Percentiles rank a stretch among this genome's conserved stretches.
These are phyloP conservation scores for Elongisporangium anandrum DNA, from an alignment of 352 stramenopile genomes.

Conservation along the genomic window DNA sequence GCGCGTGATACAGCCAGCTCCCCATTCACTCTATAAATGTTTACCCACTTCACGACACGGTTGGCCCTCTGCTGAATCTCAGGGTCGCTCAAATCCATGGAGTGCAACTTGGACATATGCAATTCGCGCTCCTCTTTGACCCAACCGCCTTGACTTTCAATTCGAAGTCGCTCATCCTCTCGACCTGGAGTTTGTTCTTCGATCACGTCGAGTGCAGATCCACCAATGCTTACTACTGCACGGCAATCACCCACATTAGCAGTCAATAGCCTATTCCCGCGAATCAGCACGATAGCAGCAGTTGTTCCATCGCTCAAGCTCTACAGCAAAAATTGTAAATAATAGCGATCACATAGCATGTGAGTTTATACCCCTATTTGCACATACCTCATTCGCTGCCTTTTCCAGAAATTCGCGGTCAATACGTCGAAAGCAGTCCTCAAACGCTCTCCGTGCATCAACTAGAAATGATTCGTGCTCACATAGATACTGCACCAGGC, in stretches of 20 bases:
- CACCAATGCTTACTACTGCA: conserved; percentile 77
- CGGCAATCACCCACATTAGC: conserved; percentile 88
- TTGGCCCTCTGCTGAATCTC: conserved; percentile 79
- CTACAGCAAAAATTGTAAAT: conserved; percentile 13
- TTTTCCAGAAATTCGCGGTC: conserved; percentile 74
- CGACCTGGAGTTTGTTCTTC: conserved; percentile 82
- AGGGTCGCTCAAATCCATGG: conserved; percentile 86
- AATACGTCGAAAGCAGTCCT: conserved; percentile 71
- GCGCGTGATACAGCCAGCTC: conserved; percentile 91
- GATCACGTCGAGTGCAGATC: conserved; percentile 81
- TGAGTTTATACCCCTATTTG: neutral
- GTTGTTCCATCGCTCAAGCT: conserved; percentile 71
- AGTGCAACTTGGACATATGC: conserved; percentile 85
- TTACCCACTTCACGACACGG: conserved; percentile 81
- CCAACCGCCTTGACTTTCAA: conserved; percentile 70
- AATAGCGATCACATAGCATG: neutral
- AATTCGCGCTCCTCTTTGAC: conserved; percentile 82
- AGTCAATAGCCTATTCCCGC: conserved; percentile 74
- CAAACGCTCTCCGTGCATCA: conserved; percentile 60
- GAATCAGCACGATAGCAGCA: conserved; percentile 75
- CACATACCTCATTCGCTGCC: conserved; percentile 46
- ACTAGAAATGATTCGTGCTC: conserved; percentile 59
- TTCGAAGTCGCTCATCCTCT: conserved; percentile 64
- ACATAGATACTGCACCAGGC: conserved; percentile 62
- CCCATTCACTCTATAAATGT: conserved; percentile 87